Evolutionary conservation across 371 early-diverging fungal species (phyloP).

Genomic region (Apophysomyces ossiformis): DNA sequence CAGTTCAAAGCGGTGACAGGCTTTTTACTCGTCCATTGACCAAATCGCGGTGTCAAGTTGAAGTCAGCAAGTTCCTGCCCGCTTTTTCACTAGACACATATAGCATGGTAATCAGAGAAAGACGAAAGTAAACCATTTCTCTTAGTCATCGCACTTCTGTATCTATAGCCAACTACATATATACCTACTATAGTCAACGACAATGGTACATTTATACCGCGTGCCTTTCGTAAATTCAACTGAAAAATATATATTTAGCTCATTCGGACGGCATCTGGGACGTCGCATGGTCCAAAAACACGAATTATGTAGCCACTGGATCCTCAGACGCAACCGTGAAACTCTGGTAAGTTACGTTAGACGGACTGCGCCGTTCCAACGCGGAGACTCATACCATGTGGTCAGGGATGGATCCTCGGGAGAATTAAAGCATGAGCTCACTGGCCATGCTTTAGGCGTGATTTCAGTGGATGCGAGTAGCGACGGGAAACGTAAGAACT

Average conservation of each 20-base stretch:
- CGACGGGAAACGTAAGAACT: conserved; percentile 65
- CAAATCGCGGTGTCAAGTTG: too few species aligned
- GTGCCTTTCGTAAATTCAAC: background rate
- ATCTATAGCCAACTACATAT: conserved; percentile 62
- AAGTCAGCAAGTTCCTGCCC: too few species aligned
- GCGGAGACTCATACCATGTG: background rate
- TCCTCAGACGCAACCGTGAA: conserved; percentile 80
- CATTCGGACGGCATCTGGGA: conserved; percentile 87
- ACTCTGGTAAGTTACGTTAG: conserved; percentile 64
- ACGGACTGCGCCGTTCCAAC: background rate
- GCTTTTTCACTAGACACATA: background rate
- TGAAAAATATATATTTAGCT: conserved; percentile 45
- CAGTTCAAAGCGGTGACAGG: too few species aligned
- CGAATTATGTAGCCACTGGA: conserved; percentile 73
- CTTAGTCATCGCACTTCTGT: conserved; percentile 25
- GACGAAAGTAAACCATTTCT: background rate
- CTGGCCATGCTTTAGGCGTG: conserved; percentile 80
- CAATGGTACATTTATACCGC: conserved; percentile 45
- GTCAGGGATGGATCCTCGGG: conserved; percentile 72
- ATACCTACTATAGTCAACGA: conserved; percentile 58
- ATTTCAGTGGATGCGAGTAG: conserved; percentile 73
- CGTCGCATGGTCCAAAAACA: conserved; percentile 74
- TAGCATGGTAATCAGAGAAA: conserved; percentile 1
- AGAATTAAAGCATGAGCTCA: conserved; percentile 58
- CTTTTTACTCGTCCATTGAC: too few species aligned